phyloP scores from a whole-genome alignment of 768 basidiomycete species.

The Suillus sp. region DNA sequence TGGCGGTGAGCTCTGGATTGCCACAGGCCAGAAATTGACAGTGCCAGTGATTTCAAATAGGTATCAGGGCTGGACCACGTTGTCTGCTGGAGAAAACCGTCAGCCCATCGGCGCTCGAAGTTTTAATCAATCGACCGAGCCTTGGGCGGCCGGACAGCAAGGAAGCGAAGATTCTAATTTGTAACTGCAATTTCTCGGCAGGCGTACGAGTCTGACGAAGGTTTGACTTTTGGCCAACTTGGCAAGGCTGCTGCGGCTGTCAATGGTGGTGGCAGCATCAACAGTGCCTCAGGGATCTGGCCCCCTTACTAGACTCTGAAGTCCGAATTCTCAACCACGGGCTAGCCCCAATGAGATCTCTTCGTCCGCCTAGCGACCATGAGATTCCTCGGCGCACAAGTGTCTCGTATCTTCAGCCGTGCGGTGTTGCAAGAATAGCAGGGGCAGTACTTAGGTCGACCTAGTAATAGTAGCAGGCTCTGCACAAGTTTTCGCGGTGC shows the following conservation, averaged over 20 bases:
- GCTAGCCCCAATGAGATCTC: neutral
- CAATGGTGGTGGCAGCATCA: neutral
- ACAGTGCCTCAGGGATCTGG: neutral
- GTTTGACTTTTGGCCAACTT: neutral
- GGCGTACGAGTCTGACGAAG: neutral
- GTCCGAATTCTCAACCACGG: neutral
- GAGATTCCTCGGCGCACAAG: neutral
- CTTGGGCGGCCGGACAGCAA: neutral
- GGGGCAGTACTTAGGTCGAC: neutral
- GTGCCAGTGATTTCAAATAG: neutral
- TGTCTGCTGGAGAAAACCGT: neutral
- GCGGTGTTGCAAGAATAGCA: constrained; percentile 1
- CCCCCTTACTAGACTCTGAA: neutral
- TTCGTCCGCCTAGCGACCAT: neutral
- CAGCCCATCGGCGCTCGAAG: neutral
- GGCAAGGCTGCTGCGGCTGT: neutral
- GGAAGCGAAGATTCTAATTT: neutral
- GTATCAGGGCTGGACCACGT: neutral
- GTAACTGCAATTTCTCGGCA: neutral
- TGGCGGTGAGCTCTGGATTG: neutral
- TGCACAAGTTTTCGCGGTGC: neutral
- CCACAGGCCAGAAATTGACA: neutral
- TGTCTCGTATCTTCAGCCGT: neutral
- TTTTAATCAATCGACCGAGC: neutral
- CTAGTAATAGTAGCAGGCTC: neutral